phyloP scores from a whole-genome alignment of 768 basidiomycete genomes.

The Boletus speciosus region DNA sequence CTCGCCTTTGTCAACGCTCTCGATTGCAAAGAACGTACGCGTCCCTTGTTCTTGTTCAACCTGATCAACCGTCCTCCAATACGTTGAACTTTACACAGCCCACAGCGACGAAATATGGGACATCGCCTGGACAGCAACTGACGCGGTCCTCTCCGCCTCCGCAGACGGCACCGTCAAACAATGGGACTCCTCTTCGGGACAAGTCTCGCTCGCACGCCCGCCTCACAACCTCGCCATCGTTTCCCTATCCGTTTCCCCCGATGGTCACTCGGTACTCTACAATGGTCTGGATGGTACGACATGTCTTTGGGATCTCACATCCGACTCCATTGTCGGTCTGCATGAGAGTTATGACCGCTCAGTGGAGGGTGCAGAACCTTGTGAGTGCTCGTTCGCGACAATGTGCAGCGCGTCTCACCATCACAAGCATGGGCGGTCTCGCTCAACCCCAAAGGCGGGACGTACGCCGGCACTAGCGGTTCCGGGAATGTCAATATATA shows the following conservation, averaged over 20 bases:
- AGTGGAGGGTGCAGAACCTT: constrained; percentile 57
- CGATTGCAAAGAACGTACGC: constrained; percentile 74
- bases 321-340: constrained; percentile 56
- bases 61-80: background rate
- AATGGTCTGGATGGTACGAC: constrained; percentile 87
- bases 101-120: constrained; percentile 82
- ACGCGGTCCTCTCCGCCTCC: constrained; percentile 65
- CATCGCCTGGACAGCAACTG: constrained; percentile 64
- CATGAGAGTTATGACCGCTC: constrained; percentile 71
- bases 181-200: constrained; percentile 66
- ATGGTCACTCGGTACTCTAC: constrained; percentile 65
- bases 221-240: constrained; percentile 85
- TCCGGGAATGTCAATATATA: constrained; percentile 71
- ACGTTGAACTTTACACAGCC: constrained; percentile 40
- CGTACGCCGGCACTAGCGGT: constrained; percentile 70
- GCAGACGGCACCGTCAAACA: constrained; percentile 77
- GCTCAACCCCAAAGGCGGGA: constrained; percentile 67
- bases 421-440: constrained; percentile 78
- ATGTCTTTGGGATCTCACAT: constrained; percentile 65
- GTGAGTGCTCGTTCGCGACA: constrained; percentile 41
- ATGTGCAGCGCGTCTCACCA: background rate
- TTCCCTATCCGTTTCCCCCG: constrained; percentile 67
- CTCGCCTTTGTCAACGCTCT: constrained; percentile 70
- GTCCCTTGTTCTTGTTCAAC: constrained; percentile 8
- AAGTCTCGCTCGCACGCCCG: constrained; percentile 54